Base-by-base conservation (phyloP, 148 eudicot species). In the Cornus controversa region DNA sequence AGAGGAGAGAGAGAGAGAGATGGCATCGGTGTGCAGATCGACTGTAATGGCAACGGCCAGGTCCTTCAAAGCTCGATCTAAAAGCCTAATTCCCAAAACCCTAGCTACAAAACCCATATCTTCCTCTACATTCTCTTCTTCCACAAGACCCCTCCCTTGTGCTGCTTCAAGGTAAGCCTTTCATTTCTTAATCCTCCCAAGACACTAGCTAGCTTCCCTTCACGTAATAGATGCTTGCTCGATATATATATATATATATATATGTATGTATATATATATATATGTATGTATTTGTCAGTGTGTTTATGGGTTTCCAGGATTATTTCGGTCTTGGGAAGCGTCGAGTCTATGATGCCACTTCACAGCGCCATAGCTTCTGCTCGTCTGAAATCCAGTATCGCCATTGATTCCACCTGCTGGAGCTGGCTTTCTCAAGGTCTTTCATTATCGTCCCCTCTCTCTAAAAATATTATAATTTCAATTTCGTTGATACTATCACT, bases 311-410 rank as follows among this genome's bases (percentile, higher is more conserved):
- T 23, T 76, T 76, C 67, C 50, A 76, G 79, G 66, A 68, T 76
- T 58, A 50, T 50, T 31, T 23, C 72, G 24, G 66, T 76, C 27
- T 64, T 76, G 72, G 79, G 72, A 67, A 76, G 73, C 8, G 81
- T 88, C 11, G 93, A 86, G 76, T 81, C 93, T 60, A 81, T 86
- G 87, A 66, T 86, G 84, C 94, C 94, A 22, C 88, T 90, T 74
- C 94, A 90, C 67, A 88, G 87, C 37, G 90, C 90, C 24, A 85
- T 88, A 69, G 94, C 94, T 68, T 78, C 94, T 23, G 84, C 91
- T 76, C 86, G 94, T 20, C 84, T 90, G 14, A 86, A 66, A 24
- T 88, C 94, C 22, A 82, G 73, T 67, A 83, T 90, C 18, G 90
- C 90, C 7, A 69, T 85, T 5, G 87, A 90, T 71, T 81, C 94